phyloP scores from a whole-genome alignment of 495 filamentous ascomycete species.

The Aspergillus bridgeri region DNA sequence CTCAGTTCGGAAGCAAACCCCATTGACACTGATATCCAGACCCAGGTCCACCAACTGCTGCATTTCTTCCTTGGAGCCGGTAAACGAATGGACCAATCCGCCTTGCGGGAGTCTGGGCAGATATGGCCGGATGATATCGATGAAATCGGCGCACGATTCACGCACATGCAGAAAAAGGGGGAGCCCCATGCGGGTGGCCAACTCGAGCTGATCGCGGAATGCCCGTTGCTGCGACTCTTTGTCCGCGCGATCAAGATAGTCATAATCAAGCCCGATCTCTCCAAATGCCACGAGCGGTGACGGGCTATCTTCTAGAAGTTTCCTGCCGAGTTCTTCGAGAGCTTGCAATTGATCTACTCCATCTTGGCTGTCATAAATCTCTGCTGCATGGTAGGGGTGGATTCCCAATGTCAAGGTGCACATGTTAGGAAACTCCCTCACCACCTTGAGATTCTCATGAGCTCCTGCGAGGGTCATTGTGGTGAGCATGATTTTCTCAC shows the following conservation, averaged over 20 bases:
- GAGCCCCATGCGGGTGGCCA: conserved; percentile 22
- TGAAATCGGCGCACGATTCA: conserved; percentile 26
- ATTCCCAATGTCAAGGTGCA: conserved; percentile 33
- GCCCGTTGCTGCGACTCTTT: conserved; percentile 28
- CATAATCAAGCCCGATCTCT: conserved; percentile 33
- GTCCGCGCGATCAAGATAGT: conserved; percentile 26
- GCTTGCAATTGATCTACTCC: conserved; percentile 10
- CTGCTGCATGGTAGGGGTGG: conserved; percentile 27
- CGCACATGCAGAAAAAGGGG: conserved; percentile 31
- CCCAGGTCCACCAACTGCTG: conserved; percentile 22
- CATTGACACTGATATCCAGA: conserved; percentile 30
- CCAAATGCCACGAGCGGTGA: conserved; percentile 28
- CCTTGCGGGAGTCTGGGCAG: conserved; percentile 18
- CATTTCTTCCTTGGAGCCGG: conserved; percentile 29
- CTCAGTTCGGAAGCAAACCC: conserved; percentile 26
- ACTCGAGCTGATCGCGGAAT: conserved; percentile 24
- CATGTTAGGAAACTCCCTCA: conserved; percentile 18
- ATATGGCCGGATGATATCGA: conserved; percentile 24
- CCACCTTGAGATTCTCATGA: conserved; percentile 17
- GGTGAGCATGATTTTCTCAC: conserved; percentile 25
- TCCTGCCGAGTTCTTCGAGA: conserved; percentile 11
- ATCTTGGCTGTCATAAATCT: conserved; percentile 19
- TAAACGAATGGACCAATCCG: conserved; percentile 32
- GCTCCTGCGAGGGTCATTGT: conserved; percentile 26
- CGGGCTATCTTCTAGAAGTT: conserved; percentile 10